Evolutionary conservation across 805 yeast species (phyloP).

Genomic region (Diddensiella caesifluorescens): DNA sequence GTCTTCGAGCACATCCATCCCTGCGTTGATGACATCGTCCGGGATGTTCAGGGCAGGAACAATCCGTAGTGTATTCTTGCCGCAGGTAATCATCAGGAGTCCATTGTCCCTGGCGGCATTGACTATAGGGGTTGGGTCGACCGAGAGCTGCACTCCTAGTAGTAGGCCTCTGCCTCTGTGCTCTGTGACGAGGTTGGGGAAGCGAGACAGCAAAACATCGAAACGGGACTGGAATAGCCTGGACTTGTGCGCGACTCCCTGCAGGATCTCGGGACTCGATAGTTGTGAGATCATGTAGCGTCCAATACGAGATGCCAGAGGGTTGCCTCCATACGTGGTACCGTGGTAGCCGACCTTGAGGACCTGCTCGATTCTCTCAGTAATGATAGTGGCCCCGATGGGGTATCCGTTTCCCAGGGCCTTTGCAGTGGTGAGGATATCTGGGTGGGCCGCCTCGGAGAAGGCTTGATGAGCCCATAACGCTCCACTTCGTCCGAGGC

Average conservation of each 20-base stretch:
- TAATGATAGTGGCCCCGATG: conserved; percentile 86
- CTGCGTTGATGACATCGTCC: conserved; percentile 61
- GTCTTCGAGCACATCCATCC: conserved; percentile 59
- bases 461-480: conserved; percentile 86
- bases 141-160: conserved; percentile 71
- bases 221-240: conserved; percentile 46
- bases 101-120: conserved; percentile 72
- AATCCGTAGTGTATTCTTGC: conserved; percentile 81
- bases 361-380: conserved; percentile 66
- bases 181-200: conserved; percentile 57
- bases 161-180: conserved; percentile 87
- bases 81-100: conserved; percentile 82
- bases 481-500: conserved; percentile 86
- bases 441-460: conserved; percentile 85
- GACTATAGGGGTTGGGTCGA: conserved; percentile 60
- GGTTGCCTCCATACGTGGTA: conserved; percentile 97
- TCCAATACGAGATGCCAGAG: conserved; percentile 81
- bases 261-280: conserved; percentile 54
- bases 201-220: conserved; percentile 41
- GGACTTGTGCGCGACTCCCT: conserved; percentile 56
- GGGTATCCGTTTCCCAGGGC: conserved; percentile 97
- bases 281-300: conserved; percentile 67
- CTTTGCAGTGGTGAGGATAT: conserved; percentile 89
- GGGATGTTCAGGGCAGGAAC: conserved; percentile 89
- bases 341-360: conserved; percentile 94